Conservation (phyloP, 805 yeast genomes). For the Starmera caribaea region DNA sequence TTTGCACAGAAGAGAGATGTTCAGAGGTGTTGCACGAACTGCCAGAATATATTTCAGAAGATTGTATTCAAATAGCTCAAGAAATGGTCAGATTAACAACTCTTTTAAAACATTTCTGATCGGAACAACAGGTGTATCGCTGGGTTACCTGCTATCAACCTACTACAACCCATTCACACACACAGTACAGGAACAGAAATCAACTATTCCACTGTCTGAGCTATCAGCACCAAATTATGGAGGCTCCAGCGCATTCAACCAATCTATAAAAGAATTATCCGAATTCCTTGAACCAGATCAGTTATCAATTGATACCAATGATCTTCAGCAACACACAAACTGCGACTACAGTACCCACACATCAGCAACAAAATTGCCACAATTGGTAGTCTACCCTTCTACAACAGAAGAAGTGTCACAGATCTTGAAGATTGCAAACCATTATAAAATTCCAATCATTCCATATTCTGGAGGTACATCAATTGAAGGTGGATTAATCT, state of each 20-base stretch:
- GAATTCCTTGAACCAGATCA: neutral
- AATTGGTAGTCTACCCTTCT: constrained; percentile 45
- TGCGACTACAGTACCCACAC: constrained; percentile 45
- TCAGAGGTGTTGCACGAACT: too few species aligned
- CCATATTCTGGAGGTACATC: constrained; percentile 73
- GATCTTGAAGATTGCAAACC: constrained; percentile 46
- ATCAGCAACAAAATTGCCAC: constrained; percentile 40
- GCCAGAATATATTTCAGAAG: too few species aligned
- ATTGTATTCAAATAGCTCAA: too few species aligned
- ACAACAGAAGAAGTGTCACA: constrained; percentile 56
- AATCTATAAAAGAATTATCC: constrained; percentile 1
- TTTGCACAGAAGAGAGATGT: too few species aligned
- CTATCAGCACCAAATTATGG: neutral
- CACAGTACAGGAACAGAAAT: neutral
- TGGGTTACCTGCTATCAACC: neutral
- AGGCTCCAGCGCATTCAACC: neutral
- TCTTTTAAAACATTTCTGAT: too few species aligned
- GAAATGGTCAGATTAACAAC: too few species aligned
- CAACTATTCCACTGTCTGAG: neutral
- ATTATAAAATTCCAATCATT: constrained; percentile 53
- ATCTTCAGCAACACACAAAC: neutral
- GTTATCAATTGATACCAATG: neutral
- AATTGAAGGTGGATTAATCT: constrained; percentile 66
- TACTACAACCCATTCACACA: neutral
- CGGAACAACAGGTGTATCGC: neutral